phyloP scores from a whole-genome alignment of 129 eudicot species.

The Tagetes erecta region DNA sequence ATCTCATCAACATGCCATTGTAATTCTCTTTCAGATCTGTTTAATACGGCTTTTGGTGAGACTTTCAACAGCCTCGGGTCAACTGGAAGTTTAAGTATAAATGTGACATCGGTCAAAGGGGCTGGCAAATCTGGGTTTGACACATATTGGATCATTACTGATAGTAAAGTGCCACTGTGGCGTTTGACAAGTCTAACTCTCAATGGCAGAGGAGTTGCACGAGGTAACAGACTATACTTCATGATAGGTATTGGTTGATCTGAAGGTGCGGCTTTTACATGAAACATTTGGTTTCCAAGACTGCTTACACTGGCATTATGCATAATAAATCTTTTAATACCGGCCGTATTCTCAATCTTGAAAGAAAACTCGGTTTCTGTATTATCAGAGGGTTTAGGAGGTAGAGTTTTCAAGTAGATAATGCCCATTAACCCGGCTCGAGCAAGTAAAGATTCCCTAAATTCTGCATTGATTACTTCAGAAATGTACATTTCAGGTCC shows the following conservation, averaged over 20 bases:
- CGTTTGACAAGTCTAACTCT: constrained; percentile 75
- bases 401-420: constrained; percentile 68
- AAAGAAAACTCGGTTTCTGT: constrained; percentile 88
- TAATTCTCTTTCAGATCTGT: constrained; percentile 82
- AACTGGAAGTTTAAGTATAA: constrained; percentile 80
- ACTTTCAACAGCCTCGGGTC: constrained; percentile 79
- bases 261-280: constrained; percentile 68
- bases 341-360: constrained; percentile 64
- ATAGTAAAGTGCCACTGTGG: constrained; percentile 81
- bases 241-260: constrained; percentile 65
- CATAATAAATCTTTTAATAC: constrained; percentile 67
- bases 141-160: constrained; percentile 87
- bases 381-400: constrained; percentile 69
- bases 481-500: constrained; percentile 85
- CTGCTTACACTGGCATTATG: constrained; percentile 71
- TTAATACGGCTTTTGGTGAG: constrained; percentile 86
- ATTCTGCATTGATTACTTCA: constrained; percentile 85
- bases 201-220: constrained; percentile 77
- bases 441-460: constrained; percentile 81
- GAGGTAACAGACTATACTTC: constrained; percentile 78
- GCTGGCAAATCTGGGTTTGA: constrained; percentile 75
- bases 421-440: constrained; percentile 81
- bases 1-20: constrained; percentile 90
- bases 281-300: constrained; percentile 81
- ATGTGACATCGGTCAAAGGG: constrained; percentile 75